Evolutionary conservation across 306 rosid genomes (phyloP).

Genomic region (Mucuna pruriens): DNA sequence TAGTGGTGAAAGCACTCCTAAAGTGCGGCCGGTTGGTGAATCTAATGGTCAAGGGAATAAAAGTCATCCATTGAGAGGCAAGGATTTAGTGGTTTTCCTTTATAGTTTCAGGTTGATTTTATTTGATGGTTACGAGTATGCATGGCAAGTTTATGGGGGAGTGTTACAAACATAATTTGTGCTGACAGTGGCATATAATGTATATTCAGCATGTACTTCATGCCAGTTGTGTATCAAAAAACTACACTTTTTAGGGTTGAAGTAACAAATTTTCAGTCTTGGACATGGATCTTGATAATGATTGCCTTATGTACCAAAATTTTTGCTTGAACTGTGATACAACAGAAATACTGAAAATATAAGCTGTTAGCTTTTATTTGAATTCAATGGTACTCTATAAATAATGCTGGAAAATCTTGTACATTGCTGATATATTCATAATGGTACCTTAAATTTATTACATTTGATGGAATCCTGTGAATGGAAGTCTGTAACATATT

Average conservation of each 20-base stretch:
- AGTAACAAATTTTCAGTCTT: constrained; percentile 4
- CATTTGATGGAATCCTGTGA: not conserved
- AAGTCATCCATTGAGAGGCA: constrained; percentile 62
- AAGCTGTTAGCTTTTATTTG: constrained; percentile 2
- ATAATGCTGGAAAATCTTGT: not conserved
- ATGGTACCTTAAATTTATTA: not conserved
- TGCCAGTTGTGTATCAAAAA: not conserved
- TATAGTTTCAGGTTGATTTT: not conserved
- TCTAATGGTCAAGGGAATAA: constrained; percentile 56
- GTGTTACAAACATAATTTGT: not conserved
- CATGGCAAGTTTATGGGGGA: not conserved
- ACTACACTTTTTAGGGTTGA: not conserved
- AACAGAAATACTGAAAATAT: not conserved
- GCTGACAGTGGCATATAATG: not conserved
- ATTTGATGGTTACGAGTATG: not conserved
- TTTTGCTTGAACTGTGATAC: not conserved
- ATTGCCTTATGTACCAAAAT: not conserved
- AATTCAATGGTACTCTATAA: not conserved
- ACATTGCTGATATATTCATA: not conserved
- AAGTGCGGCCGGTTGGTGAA: constrained; percentile 48
- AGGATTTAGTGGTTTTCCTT: constrained; percentile 17
- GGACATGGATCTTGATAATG: not conserved
- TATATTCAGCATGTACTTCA: not conserved
- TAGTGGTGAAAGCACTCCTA: constrained; percentile 67
- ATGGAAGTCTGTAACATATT: not conserved